A percentile compares a stretch with the other conserved stretches of the same genome.
phyloP scores from a whole-genome alignment of 1,284 basidiomycete species.

The Salmacisia buchloeana region DNA sequence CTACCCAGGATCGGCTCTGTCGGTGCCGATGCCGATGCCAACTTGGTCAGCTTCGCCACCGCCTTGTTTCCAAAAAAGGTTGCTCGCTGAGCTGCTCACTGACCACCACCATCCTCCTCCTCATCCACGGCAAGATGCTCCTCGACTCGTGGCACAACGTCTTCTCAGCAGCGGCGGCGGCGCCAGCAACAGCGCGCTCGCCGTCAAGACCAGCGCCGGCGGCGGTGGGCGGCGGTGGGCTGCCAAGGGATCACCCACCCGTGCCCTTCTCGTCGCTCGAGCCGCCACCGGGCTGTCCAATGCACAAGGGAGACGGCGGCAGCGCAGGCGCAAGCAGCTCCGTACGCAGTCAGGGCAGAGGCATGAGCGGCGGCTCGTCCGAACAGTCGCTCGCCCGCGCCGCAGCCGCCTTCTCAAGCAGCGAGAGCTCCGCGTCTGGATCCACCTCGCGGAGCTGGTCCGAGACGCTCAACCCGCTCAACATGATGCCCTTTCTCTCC shows the following conservation, averaged over 20 bases:
- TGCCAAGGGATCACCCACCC: not conserved
- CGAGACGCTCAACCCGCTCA: constrained; percentile 64
- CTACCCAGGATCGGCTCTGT: too few relatives aligned
- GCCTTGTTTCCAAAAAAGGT: too few relatives aligned
- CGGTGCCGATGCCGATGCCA: too few relatives aligned
- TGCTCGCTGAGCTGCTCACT: too few relatives aligned
- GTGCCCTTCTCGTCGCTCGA: constrained; percentile 10
- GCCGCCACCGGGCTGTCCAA: constrained; percentile 34
- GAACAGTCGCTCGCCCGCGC: not conserved
- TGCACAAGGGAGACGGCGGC: constrained; percentile 23
- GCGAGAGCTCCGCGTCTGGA: not conserved
- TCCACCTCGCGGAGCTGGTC: constrained; percentile 1
- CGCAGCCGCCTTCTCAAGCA: not conserved
- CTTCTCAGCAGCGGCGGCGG: not conserved
- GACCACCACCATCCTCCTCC: too few relatives aligned
- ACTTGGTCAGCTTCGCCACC: too few relatives aligned
- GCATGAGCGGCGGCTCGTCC: not conserved
- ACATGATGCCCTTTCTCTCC: constrained; percentile 79
- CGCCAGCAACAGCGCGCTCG: not conserved
- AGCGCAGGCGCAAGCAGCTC: not conserved
- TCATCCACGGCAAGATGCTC: not conserved
- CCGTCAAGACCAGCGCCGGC: not conserved
- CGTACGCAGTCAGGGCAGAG: not conserved
- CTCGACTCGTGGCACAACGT: constrained; percentile 4
- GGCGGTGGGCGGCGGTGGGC: not conserved